Evolutionary conservation across 2,329 filamentous ascomycete genomes (phyloP), one percentile per base, ranked within the genome.

Genomic region (Nemania serpens): DNA sequence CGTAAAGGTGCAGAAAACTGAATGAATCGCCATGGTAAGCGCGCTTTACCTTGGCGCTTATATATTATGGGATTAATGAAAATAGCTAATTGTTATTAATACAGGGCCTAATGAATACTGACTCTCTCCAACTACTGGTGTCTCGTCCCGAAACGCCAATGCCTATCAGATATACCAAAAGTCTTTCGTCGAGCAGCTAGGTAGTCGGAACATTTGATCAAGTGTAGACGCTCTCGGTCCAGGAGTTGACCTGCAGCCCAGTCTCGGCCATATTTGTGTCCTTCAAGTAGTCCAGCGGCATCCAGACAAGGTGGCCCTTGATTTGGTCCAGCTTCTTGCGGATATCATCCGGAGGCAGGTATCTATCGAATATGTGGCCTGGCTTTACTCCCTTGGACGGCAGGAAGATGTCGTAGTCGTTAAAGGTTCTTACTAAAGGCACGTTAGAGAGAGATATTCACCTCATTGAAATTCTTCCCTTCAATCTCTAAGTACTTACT

Each of bases 241-340:
- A 89, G 47, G 85, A 78, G 74, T 98, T 98, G 42, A 98, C 87
- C 76, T 93, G 88, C 75, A 98, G 71, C 0, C 94, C 93, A 70
- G 84, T 86, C 78, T 97, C 93, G 0, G 93, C 93, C 93, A 98
- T 96, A 69, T 91, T 84, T 0, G 88, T 92, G 65, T 96, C 88
- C 69, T 85, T 82, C 72, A 98, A 76, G 73, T 97, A 98, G 47
- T 93, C 86, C 70, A 98, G 75, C n/a, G 93, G 93, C 88, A 97
- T 94, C 91, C 91, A 96, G 6, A 98, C 94, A 42, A 98, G 75
- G 78, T 98, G 94, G 0, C 94, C 94, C 77, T 87, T 88, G 67
- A 98, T 86, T 71, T 89, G 82, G 69, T 92, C 88, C 51, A 98
- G 79, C 75, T 94, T 92, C 66, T 82, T 75, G 15, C 91, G 84